These are phyloP conservation scores for Chaetomium fimeti DNA, from an alignment of 495 filamentous ascomycete species.

Conservation along the genomic window DNA sequence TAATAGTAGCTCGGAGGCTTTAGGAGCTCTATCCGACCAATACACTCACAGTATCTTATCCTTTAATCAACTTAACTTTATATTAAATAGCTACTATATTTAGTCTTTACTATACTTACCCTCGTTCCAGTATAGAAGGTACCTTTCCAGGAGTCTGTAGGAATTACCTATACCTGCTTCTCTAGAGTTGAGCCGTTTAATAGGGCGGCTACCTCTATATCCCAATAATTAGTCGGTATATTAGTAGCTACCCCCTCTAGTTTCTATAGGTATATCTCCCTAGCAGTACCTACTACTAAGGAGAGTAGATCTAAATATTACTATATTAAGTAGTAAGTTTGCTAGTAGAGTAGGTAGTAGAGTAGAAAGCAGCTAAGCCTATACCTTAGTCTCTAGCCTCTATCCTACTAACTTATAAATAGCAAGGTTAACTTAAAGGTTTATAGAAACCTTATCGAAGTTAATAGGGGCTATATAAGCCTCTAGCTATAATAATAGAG, in stretches of 20 bases:
- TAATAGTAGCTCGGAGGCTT: too few species aligned
- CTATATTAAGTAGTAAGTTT: background rate
- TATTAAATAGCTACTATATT: too few species aligned
- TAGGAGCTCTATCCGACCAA: too few species aligned
- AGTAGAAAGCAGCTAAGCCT: background rate
- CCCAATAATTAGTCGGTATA: background rate
- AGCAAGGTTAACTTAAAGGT: too few species aligned
- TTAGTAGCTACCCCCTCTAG: background rate
- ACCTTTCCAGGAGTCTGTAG: background rate
- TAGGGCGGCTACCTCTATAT: background rate
- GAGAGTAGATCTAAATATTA: background rate
- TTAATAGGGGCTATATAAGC: too few species aligned
- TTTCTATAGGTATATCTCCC: background rate
- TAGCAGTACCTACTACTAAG: background rate
- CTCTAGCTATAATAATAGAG: too few species aligned
- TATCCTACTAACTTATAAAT: too few species aligned
- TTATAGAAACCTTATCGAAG: too few species aligned
- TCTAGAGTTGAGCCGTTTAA: background rate
- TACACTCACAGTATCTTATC: too few species aligned
- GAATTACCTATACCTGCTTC: background rate
- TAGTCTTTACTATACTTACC: background rate
- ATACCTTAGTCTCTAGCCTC: background rate
- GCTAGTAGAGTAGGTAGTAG: background rate
- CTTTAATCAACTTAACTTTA: too few species aligned
- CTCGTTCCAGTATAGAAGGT: background rate